Conservation (phyloP, 2,329 filamentous ascomycete species). For the Podosphaera fusca region DNA sequence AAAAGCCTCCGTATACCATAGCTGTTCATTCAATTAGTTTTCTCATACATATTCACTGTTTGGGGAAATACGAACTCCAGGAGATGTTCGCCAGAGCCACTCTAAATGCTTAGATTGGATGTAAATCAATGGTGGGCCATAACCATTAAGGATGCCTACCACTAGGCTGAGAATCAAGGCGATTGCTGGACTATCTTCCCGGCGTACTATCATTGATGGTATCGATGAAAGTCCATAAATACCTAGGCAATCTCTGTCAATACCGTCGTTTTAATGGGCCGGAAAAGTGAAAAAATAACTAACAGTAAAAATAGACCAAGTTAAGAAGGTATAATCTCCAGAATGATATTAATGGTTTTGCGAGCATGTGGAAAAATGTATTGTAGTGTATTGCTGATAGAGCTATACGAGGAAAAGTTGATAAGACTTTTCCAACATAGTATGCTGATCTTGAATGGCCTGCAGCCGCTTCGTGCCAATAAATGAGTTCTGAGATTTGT, state of each 20-base stretch:
- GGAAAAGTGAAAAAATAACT: background rate
- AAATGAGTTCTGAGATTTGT: conserved; percentile 19
- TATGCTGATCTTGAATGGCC: conserved; percentile 33
- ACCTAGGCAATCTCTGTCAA: background rate
- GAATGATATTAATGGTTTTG: conserved; percentile 27
- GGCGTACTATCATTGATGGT: conserved; percentile 28
- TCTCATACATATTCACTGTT: too few species aligned
- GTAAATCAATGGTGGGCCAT: conserved; percentile 25
- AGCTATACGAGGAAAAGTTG: conserved; percentile 26
- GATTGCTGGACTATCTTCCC: conserved; percentile 32
- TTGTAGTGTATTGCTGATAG: conserved; percentile 31
- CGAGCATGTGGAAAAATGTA: conserved; percentile 24
- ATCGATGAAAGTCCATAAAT: conserved; percentile 31
- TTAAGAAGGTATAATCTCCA: conserved; percentile 25
- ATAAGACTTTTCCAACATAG: conserved; percentile 30
- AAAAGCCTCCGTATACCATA: conserved; percentile 33
- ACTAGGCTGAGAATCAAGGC: conserved; percentile 31
- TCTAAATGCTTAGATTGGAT: conserved; percentile 28
- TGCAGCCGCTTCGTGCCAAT: conserved; percentile 29
- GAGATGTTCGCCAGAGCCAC: conserved; percentile 30
- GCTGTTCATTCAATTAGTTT: background rate
- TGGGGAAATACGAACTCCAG: conserved; percentile 17
- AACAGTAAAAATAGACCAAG: conserved; percentile 30
- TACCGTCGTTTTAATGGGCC: too few species aligned
- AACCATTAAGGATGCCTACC: conserved; percentile 29